Percentiles rank a stretch among this genome's conserved stretches.
Evolutionary conservation across 768 basidiomycete genomes (phyloP).

Genomic region (Rhodosporidiobolus odoratus): DNA sequence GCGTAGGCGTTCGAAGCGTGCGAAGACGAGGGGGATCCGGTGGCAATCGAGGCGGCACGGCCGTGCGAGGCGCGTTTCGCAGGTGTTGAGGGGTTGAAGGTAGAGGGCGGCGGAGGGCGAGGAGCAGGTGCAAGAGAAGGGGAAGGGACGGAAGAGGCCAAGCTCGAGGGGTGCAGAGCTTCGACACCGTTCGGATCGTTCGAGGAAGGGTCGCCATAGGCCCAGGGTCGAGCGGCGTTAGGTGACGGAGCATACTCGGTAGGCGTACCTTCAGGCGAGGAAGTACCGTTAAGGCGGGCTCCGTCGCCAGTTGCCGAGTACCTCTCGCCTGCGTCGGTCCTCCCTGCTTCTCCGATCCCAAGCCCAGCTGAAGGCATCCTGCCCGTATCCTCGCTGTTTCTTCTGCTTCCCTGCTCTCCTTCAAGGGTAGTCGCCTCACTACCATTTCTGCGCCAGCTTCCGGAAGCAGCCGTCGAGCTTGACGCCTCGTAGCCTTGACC

Average conservation of each 20-base stretch:
- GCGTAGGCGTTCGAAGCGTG: not conserved
- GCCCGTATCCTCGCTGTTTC: no score
- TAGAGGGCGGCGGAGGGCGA: not conserved
- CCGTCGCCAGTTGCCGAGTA: no score
- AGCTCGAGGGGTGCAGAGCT: not conserved
- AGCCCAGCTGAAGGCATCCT: no score
- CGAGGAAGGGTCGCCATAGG: not conserved
- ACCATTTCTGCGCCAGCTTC: not conserved
- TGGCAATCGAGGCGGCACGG: not conserved
- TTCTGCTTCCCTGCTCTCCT: no score
- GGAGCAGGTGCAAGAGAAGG: not conserved
- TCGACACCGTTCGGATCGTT: conserved; percentile 3
- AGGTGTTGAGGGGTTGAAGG: not conserved
- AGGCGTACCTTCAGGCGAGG: not conserved
- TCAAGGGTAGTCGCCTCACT: not conserved
- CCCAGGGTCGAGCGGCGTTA: not conserved
- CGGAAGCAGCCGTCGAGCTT: not conserved
- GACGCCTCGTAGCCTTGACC: not conserved
- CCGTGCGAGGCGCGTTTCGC: not conserved
- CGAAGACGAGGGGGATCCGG: not conserved
- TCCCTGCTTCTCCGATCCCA: no score
- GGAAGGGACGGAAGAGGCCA: not conserved
- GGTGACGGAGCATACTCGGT: not conserved
- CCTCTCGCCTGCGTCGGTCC: no score
- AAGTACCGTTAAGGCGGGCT: not conserved